Conservation (phyloP, 2,329 filamentous ascomycete species). For the Orbilia ellipsospora region DNA sequence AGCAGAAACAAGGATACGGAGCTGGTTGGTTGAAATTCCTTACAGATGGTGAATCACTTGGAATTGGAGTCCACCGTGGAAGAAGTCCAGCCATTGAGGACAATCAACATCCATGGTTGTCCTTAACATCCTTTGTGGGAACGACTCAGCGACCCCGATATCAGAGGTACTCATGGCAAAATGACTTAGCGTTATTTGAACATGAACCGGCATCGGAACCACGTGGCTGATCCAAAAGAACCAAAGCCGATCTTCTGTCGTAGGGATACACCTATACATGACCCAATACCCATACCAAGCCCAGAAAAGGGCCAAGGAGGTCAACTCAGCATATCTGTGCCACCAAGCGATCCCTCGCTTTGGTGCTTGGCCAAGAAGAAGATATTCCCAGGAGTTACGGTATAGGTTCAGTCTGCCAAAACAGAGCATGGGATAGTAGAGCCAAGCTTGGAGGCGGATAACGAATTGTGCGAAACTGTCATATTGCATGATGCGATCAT, state of each 20-base stretch:
- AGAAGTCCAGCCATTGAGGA: slow-evolving; percentile 85
- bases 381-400: slow-evolving; percentile 80
- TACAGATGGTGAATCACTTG: slow-evolving; percentile 65
- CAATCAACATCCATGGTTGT: slow-evolving; percentile 96
- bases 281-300: slow-evolving; percentile 85
- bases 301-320: slow-evolving; percentile 84
- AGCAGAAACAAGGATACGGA: not conserved
- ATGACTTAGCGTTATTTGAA: slow-evolving; percentile 91
- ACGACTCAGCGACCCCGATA: slow-evolving; percentile 83
- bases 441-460: slow-evolving; percentile 79
- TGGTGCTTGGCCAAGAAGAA: slow-evolving; percentile 76
- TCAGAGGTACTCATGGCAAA: slow-evolving; percentile 94
- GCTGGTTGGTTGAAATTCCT: not conserved
- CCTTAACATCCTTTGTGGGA: slow-evolving; percentile 88
- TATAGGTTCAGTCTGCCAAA: slow-evolving; percentile 91
- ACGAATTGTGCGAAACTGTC: slow-evolving; percentile 78
- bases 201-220: slow-evolving; percentile 81
- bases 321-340: slow-evolving; percentile 83
- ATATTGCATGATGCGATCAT: slow-evolving; percentile 81
- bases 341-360: slow-evolving; percentile 81
- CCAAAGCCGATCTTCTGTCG: slow-evolving; percentile 74
- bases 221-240: slow-evolving; percentile 85
- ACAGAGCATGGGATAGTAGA: slow-evolving; percentile 83
- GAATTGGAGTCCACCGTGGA: slow-evolving; percentile 89
- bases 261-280: slow-evolving; percentile 77